These are phyloP conservation scores for Eutrema heterophyllum DNA, from an alignment of 345 rosid genomes.

Conservation along the genomic window DNA sequence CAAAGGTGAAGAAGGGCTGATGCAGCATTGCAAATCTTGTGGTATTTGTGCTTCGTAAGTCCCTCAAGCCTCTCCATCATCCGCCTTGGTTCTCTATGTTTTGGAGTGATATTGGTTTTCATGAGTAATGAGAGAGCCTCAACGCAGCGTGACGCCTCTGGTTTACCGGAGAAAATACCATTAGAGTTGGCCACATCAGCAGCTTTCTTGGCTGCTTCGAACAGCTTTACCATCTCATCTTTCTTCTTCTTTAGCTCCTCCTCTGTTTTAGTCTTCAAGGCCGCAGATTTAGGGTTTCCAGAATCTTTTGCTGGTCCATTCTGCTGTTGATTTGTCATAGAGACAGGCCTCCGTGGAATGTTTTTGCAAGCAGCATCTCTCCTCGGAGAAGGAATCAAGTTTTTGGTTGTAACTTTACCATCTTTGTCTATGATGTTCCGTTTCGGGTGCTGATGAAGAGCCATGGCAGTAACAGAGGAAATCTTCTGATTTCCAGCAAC, in stretches of 20 bases:
- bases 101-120: not conserved
- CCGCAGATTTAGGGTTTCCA: not conserved
- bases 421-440: not conserved
- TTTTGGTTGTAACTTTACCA: not conserved
- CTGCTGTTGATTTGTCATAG: not conserved
- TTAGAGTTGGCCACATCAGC: constrained; percentile 11
- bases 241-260: no score
- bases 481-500: not conserved
- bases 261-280: not conserved
- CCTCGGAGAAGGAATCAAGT: not conserved
- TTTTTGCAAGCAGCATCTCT: no score
- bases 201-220: constrained; percentile 13
- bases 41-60: constrained; percentile 18
- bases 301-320: not conserved
- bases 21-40: not conserved
- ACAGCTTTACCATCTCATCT: not conserved
- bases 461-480: not conserved
- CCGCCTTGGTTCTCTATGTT: not conserved
- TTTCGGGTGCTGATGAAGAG: not conserved
- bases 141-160: not conserved
- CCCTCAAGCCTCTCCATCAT: constrained; percentile 6
- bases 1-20: not conserved
- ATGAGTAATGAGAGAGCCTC: not conserved
- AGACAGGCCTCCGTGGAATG: no score
- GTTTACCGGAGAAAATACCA: not conserved